Percentiles rank a stretch among this genome's conserved stretches.
phyloP scores from a whole-genome alignment of 306 rosid genomes.

The Vicia faba region DNA sequence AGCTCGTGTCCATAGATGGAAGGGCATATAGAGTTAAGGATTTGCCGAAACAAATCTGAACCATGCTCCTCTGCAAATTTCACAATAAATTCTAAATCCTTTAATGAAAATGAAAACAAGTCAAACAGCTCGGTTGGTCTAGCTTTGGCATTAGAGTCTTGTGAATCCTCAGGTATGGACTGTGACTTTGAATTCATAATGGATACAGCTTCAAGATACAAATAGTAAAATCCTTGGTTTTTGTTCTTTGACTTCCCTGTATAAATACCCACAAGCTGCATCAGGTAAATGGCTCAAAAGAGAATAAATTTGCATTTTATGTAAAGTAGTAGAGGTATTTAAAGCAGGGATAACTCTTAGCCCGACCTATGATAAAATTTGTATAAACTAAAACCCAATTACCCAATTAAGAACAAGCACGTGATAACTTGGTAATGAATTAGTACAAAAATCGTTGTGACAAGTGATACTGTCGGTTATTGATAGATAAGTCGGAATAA shows the following conservation, averaged over 20 bases:
- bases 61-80: conserved; percentile 74
- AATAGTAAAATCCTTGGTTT: conserved; percentile 90
- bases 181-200: conserved; percentile 81
- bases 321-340: conserved; percentile 24
- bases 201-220: conserved; percentile 89
- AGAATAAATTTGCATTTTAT: conserved; percentile 16
- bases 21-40: conserved; percentile 91
- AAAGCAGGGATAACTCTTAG: conserved; percentile 17
- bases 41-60: conserved; percentile 81
- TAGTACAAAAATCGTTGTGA: conserved; percentile 12
- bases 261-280: conserved; percentile 35
- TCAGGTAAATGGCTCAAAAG: conserved; percentile 36
- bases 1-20: conserved; percentile 98
- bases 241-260: conserved; percentile 83
- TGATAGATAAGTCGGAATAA: conserved; percentile 8
- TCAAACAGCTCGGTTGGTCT: conserved; percentile 69
- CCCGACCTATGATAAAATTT: neutral
- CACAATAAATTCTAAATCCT: conserved; percentile 88
- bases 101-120: conserved; percentile 75
- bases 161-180: conserved; percentile 56
- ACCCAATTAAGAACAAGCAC: conserved; percentile 13
- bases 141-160: conserved; percentile 62
- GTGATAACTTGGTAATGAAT: conserved; percentile 2
- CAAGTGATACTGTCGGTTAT: neutral
- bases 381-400: conserved; percentile 2